Percentiles rank a stretch among this genome's conserved stretches.
Evolutionary conservation across 176 grass and related monocot genomes (phyloP).

Genomic region (Oryza punctata): DNA sequence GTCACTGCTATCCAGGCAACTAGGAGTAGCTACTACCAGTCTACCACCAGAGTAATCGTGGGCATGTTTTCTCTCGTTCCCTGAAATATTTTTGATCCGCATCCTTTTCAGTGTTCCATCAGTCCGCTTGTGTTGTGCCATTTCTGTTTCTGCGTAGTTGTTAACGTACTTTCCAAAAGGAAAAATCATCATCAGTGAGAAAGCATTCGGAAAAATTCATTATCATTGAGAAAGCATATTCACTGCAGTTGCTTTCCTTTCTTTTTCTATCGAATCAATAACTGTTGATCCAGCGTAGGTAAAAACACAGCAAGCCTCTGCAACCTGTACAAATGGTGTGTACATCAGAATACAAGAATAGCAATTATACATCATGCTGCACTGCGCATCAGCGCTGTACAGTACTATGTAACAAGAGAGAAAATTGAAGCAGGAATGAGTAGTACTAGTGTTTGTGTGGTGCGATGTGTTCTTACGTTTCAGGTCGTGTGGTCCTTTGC

Average conservation of each 20-base stretch:
- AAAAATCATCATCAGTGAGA: neutral
- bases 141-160: neutral
- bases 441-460: neutral
- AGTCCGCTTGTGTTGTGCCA: neutral
- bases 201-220: neutral
- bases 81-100: neutral
- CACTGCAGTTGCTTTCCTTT: neutral
- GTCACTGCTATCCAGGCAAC: neutral
- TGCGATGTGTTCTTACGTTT: neutral
- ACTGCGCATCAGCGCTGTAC: no score
- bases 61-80: neutral
- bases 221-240: neutral
- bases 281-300: constrained; percentile 46
- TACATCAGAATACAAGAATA: no score
- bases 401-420: no score
- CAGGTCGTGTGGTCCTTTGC: neutral
- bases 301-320: no score
- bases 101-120: neutral
- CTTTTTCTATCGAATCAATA: constrained; percentile 64
- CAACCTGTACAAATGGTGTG: no score
- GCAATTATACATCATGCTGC: no score
- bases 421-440: no score
- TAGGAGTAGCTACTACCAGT: no score
- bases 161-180: neutral
- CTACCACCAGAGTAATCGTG: neutral